Conservation (phyloP, 495 filamentous ascomycete species). For the Cercophora sp. region DNA sequence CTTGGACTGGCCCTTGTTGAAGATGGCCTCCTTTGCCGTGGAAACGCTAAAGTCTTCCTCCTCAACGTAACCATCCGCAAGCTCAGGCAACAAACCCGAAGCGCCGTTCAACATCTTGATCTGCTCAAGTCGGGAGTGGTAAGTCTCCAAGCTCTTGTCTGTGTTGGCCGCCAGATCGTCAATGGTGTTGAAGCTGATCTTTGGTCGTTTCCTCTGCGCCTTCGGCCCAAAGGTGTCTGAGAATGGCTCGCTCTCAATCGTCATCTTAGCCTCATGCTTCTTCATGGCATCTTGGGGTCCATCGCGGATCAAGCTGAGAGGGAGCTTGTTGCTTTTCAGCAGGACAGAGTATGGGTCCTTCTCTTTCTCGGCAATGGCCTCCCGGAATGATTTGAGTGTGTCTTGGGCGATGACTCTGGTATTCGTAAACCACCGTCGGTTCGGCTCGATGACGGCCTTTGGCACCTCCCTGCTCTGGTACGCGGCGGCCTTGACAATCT, state of each 20-base stretch:
- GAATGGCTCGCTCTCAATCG: constrained; percentile 81
- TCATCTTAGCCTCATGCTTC: constrained; percentile 91
- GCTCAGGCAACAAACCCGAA: constrained; percentile 40
- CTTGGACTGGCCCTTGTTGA: constrained; percentile 89
- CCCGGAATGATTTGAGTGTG: constrained; percentile 71
- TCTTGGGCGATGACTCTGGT: constrained; percentile 61
- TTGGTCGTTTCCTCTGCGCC: constrained; percentile 84
- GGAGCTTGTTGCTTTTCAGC: constrained; percentile 81
- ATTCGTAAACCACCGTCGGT: constrained; percentile 71
- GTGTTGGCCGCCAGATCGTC: constrained; percentile 79
- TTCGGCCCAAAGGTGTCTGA: constrained; percentile 91
- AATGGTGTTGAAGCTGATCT: constrained; percentile 73
- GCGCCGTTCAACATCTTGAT: constrained; percentile 63
- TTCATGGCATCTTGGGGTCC: constrained; percentile 75
- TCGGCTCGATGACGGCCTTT: constrained; percentile 85
- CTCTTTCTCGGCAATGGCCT: constrained; percentile 85
- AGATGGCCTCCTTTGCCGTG: constrained; percentile 80
- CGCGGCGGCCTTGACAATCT: constrained; percentile 73
- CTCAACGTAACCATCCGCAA: constrained; percentile 47
- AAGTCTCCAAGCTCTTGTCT: constrained; percentile 70
- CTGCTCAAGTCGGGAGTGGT: constrained; percentile 73
- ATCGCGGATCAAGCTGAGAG: constrained; percentile 37
- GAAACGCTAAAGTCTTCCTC: constrained; percentile 52
- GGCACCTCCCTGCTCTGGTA: constrained; percentile 73
- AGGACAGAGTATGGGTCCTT: constrained; percentile 88